Conservation (phyloP, 495 filamentous ascomycete genomes). For the Xylaria castorea region DNA sequence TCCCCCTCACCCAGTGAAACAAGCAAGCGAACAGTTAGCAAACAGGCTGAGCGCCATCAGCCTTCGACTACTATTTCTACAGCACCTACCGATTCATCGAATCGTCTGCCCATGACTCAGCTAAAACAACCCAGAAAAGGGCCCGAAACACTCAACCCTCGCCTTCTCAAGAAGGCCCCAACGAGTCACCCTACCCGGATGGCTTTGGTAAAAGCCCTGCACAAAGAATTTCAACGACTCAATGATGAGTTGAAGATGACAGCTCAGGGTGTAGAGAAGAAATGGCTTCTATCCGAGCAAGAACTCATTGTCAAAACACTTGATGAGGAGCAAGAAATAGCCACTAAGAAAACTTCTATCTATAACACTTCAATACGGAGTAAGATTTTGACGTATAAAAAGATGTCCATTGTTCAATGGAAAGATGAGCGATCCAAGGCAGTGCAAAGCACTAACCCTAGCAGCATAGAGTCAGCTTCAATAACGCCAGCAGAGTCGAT, state of each 20-base stretch:
- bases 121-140: slow-evolving; percentile 29
- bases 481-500: slow-evolving; percentile 52
- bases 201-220: slow-evolving; percentile 72
- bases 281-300: slow-evolving; percentile 66
- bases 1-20: not conserved
- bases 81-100: slow-evolving; percentile 14
- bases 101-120: not conserved
- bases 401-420: slow-evolving; percentile 75
- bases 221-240: slow-evolving; percentile 73
- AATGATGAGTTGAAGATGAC: slow-evolving; percentile 69
- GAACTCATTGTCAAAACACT: slow-evolving; percentile 79
- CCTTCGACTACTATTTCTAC: slow-evolving; percentile 7
- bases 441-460: slow-evolving; percentile 25
- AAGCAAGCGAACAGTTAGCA: not conserved
- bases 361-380: slow-evolving; percentile 85
- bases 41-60: slow-evolving; percentile 8
- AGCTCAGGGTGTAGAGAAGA: slow-evolving; percentile 46
- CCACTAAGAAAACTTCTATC: slow-evolving; percentile 67
- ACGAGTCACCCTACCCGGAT: slow-evolving; percentile 71
- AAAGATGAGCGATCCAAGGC: slow-evolving; percentile 48
- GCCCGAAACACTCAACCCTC: slow-evolving; percentile 74
- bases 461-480: slow-evolving; percentile 37
- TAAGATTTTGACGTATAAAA: slow-evolving; percentile 73
- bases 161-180: slow-evolving; percentile 75
- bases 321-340: slow-evolving; percentile 83